Evolutionary conservation across 108 stramenopile species (phyloP).

Genomic region (Craspedostauros australis): DNA sequence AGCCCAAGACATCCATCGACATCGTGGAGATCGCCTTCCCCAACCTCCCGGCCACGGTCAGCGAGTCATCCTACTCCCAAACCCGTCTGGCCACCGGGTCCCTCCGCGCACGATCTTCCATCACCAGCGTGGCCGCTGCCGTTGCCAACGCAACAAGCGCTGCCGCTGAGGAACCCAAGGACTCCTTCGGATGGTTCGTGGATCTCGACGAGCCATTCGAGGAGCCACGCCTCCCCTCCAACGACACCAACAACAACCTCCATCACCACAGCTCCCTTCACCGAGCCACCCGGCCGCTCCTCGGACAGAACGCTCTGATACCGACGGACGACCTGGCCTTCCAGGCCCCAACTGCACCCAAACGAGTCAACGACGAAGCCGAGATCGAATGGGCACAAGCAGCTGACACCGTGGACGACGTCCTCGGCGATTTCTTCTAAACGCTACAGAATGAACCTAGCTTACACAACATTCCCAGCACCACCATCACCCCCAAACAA

Average conservation of each 20-base stretch:
- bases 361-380: constrained; percentile 22
- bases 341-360: constrained; percentile 29
- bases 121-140: too few species aligned
- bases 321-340: constrained; percentile 33
- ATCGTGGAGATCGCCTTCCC: constrained; percentile 33
- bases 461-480: too few species aligned
- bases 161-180: too few species aligned
- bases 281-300: too few species aligned
- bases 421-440: constrained; percentile 55
- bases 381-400: constrained; percentile 60
- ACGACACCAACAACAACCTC: background rate
- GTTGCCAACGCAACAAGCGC: too few species aligned
- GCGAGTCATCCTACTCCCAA: constrained; percentile 36
- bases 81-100: too few species aligned
- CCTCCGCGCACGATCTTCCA: too few species aligned
- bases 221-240: background rate
- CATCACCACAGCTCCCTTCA: too few species aligned
- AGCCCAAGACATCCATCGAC: background rate
- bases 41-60: constrained; percentile 46
- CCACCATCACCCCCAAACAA: too few species aligned
- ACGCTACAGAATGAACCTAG: too few species aligned
- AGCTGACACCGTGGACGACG: constrained; percentile 59
- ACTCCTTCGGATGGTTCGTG: constrained; percentile 53
- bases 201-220: constrained; percentile 18
- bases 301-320: too few species aligned